Evolutionary conservation across 176 grass and related monocot genomes (phyloP).

Genomic region (Eleusine indica): DNA sequence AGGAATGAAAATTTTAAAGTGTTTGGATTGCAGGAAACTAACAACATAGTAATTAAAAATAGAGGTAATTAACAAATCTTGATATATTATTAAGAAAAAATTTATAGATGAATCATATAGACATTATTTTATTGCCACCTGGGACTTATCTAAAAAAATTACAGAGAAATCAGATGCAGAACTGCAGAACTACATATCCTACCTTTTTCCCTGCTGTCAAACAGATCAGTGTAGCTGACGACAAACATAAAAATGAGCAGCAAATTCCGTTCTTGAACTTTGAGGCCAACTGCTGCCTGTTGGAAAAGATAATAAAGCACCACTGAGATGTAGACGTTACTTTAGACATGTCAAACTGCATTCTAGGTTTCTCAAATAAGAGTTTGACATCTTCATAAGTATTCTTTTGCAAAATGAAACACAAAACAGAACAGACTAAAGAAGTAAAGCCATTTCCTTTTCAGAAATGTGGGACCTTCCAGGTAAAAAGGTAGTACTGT

Average conservation of each 20-base stretch:
- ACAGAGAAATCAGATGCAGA: too few relatives aligned
- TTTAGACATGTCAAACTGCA: not conserved
- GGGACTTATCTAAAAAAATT: too few relatives aligned
- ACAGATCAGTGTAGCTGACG: not conserved
- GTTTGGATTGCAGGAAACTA: too few relatives aligned
- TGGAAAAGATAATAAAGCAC: not conserved
- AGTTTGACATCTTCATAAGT: not conserved
- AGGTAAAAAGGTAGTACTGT: not conserved
- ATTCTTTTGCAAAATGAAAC: conserved; percentile 5
- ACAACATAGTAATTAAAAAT: too few relatives aligned
- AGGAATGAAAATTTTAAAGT: too few relatives aligned
- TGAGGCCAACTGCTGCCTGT: not conserved
- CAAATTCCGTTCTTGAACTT: not conserved
- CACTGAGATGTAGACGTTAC: not conserved
- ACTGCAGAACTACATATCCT: not conserved
- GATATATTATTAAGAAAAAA: too few relatives aligned
- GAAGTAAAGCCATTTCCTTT: not conserved
- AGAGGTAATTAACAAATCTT: too few relatives aligned
- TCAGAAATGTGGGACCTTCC: not conserved
- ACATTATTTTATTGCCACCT: too few relatives aligned
- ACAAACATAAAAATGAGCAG: not conserved
- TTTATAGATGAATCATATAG: too few relatives aligned
- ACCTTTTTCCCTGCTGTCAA: not conserved
- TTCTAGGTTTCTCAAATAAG: not conserved
- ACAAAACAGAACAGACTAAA: not conserved